Conservation (phyloP, 805 yeast genomes). For the Candida dendrica region DNA sequence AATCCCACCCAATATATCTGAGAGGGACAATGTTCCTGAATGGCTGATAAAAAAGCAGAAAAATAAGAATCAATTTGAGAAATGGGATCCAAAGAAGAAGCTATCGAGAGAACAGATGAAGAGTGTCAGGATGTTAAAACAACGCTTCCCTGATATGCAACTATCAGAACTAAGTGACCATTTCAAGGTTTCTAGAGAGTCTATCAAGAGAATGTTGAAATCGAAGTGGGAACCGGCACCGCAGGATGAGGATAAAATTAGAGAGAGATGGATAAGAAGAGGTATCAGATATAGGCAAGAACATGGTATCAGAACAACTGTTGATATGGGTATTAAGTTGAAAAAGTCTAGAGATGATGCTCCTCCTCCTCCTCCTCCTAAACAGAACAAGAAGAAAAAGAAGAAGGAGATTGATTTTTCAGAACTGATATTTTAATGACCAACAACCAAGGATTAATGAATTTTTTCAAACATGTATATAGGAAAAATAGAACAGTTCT, state of each 20-base stretch:
- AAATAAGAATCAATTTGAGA: slow-evolving; percentile 49
- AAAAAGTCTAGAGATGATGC: too few relatives aligned
- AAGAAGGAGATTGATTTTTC: slow-evolving; percentile 1
- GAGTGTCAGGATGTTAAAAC: slow-evolving; percentile 50
- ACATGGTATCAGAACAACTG: neutral
- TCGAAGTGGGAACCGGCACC: slow-evolving; percentile 68
- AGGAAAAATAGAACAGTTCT: neutral
- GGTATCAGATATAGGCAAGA: slow-evolving; percentile 28
- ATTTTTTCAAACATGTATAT: neutral
- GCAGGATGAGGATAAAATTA: slow-evolving; percentile 39
- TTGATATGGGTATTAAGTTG: too few relatives aligned
- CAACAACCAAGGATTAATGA: neutral
- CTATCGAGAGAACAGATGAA: slow-evolving; percentile 65
- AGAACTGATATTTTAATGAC: neutral
- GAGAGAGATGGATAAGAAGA: slow-evolving; percentile 47
- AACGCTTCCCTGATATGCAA: slow-evolving; percentile 50
- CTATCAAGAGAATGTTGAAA: slow-evolving; percentile 69
- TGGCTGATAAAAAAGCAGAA: slow-evolving; percentile 9
- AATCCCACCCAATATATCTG: slow-evolving; percentile 44
- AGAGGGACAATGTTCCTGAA: slow-evolving; percentile 10
- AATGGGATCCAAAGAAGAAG: slow-evolving; percentile 63
- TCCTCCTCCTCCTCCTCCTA: too few relatives aligned
- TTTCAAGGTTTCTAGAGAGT: slow-evolving; percentile 74
- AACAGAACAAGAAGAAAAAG: neutral
- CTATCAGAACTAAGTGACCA: slow-evolving; percentile 52